Conservation (phyloP, 2,329 filamentous ascomycete genomes). For the Talaromyces sp. region DNA sequence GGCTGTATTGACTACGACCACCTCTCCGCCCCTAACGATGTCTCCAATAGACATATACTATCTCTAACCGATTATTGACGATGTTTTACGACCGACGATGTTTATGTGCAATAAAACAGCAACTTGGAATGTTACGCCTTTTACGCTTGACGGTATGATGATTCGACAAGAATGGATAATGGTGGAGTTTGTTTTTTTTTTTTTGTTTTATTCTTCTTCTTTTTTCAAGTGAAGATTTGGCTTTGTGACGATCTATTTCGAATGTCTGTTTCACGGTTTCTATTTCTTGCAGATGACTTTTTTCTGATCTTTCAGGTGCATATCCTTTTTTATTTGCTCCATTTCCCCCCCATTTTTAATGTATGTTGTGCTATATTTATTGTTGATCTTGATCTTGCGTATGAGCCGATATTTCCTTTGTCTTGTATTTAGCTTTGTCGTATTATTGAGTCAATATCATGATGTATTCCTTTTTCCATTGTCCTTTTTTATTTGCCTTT, state of each 20-base stretch:
- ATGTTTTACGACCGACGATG: not conserved
- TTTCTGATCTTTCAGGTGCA: not conserved
- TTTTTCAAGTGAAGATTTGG: not conserved
- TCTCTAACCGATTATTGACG: not conserved
- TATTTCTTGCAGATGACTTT: not conserved
- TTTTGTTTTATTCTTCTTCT: not conserved
- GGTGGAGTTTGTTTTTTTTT: not conserved
- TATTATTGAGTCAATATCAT: not conserved
- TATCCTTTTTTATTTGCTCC: not conserved
- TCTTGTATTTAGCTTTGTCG: not conserved
- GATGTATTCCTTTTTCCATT: slow-evolving; percentile 3
- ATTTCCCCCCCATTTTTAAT: not conserved
- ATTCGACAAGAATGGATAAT: not conserved
- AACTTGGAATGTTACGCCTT: not conserved
- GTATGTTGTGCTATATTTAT: not conserved
- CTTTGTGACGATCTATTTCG: not conserved
- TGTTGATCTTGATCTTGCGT: not conserved
- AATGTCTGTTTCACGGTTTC: not conserved
- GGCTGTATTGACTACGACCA: not conserved
- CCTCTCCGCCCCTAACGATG: not conserved
- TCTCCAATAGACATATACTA: not conserved
- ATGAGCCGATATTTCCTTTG: not conserved
- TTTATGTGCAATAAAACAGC: not conserved
- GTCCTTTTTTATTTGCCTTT: not conserved
- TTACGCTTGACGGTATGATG: not conserved